Evolutionary conservation across 352 stramenopile genomes (phyloP).

Genomic region (Phytophthora sp.): DNA sequence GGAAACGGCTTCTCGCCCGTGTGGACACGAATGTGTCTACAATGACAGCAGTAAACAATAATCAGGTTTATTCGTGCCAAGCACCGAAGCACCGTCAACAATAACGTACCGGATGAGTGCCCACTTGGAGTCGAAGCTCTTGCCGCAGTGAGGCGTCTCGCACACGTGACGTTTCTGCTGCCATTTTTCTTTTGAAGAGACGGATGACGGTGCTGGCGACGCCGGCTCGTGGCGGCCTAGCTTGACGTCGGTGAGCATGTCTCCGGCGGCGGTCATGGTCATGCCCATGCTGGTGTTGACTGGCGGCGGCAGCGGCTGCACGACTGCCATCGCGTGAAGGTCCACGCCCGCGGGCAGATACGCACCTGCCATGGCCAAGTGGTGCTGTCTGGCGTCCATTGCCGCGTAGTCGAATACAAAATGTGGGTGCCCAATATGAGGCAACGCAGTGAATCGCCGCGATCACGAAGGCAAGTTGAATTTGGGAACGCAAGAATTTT

Average conservation of each 20-base stretch:
- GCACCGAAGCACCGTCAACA: not conserved
- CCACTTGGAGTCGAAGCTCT: slow-evolving; percentile 89
- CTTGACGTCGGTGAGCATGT: slow-evolving; percentile 17
- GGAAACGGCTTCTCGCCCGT: slow-evolving; percentile 89
- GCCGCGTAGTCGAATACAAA: slow-evolving; percentile 9
- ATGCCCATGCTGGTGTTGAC: slow-evolving; percentile 24
- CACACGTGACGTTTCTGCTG: slow-evolving; percentile 77
- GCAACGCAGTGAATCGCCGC: slow-evolving; percentile 32
- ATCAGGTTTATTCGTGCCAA: slow-evolving; percentile 14
- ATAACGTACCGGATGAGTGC: slow-evolving; percentile 69
- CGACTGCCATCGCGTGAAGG: slow-evolving; percentile 20
- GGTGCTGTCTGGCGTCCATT: slow-evolving; percentile 38
- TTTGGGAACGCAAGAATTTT: slow-evolving; percentile 19
- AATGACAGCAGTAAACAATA: slow-evolving; percentile 15
- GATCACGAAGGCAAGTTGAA: slow-evolving; percentile 46
- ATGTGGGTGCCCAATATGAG: not conserved
- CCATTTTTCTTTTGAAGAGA: slow-evolving; percentile 68
- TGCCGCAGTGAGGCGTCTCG: slow-evolving; percentile 67
- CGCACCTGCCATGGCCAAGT: slow-evolving; percentile 16
- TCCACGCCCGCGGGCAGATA: slow-evolving; percentile 29
- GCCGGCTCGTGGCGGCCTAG: slow-evolving; percentile 18
- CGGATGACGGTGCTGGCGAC: slow-evolving; percentile 45
- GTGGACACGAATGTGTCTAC: slow-evolving; percentile 87
- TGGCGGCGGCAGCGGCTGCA: slow-evolving; percentile 25
- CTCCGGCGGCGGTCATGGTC: slow-evolving; percentile 28